A percentile compares a stretch with the other conserved stretches of the same genome.
Evolutionary conservation across 2,329 filamentous ascomycete species (phyloP).

Genomic region (Aspergillus novoparasiticus): DNA sequence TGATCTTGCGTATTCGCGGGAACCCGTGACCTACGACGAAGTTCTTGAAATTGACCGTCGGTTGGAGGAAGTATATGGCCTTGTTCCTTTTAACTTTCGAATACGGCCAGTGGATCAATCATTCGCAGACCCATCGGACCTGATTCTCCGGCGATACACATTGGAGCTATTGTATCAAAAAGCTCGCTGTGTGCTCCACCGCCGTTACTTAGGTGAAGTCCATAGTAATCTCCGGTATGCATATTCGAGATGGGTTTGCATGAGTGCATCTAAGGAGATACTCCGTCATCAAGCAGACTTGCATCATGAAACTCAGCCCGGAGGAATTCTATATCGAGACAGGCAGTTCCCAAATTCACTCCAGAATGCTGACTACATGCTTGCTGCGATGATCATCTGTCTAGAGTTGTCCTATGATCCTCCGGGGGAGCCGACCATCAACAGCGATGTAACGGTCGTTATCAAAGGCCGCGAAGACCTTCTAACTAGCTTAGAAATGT

Average conservation of each 20-base stretch:
- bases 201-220: constrained; percentile 51
- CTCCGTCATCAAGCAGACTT: constrained; percentile 54
- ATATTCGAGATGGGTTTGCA: constrained; percentile 50
- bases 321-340: constrained; percentile 55
- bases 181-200: constrained; percentile 56
- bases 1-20: constrained; percentile 39
- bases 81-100: constrained; percentile 25
- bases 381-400: constrained; percentile 64
- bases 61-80: constrained; percentile 35
- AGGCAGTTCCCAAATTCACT: constrained; percentile 62
- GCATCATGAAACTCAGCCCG: constrained; percentile 55
- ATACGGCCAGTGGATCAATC: constrained; percentile 36
- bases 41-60: constrained; percentile 38
- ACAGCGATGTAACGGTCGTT: constrained; percentile 17
- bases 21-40: constrained; percentile 38
- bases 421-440: constrained; percentile 9
- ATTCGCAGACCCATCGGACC: constrained; percentile 52
- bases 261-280: constrained; percentile 52
- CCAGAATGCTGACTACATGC: constrained; percentile 62
- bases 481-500: constrained; percentile 27
- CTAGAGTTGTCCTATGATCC: constrained; percentile 40
- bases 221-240: constrained; percentile 39
- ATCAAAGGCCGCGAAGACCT: constrained; percentile 26
- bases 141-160: constrained; percentile 56
- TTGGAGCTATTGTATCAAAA: constrained; percentile 57